phyloP scores from a whole-genome alignment of 257 asterid species.

The Leonotis leonurus region DNA sequence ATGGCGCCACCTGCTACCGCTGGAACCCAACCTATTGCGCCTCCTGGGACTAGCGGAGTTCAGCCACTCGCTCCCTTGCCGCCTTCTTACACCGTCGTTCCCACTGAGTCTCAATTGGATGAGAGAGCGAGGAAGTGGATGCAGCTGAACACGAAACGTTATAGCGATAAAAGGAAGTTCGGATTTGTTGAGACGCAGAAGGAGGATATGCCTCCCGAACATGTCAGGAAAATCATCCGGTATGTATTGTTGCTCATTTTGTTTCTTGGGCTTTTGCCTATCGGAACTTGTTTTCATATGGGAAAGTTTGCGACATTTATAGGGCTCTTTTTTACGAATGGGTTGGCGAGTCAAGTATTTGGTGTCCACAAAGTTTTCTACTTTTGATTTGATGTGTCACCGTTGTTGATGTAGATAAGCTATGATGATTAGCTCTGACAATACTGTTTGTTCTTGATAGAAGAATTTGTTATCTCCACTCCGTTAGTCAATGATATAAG shows the following conservation, averaged over 20 bases:
- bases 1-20: conserved; percentile 38
- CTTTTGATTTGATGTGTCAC: background rate
- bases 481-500: background rate
- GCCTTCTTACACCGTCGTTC: conserved; percentile 88
- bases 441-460: background rate
- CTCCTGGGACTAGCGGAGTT: conserved; percentile 47
- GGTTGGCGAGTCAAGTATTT: background rate
- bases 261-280: background rate
- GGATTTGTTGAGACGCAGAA: conserved; percentile 99
- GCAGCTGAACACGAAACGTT: conserved; percentile 89
- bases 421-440: background rate
- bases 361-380: too few species aligned
- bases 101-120: conserved; percentile 85
- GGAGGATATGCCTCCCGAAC: conserved; percentile 99
- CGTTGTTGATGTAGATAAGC: background rate
- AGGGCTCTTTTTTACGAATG: background rate
- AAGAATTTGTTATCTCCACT: background rate
- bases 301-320: background rate
- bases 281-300: background rate
- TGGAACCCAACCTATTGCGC: conserved; percentile 24
- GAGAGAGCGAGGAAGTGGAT: conserved; percentile 97
- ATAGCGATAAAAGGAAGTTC: conserved; percentile 85
- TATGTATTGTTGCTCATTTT: conserved; percentile 14
- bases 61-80: conserved; percentile 38
- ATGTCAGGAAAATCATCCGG: conserved; percentile 89